Evolutionary conservation across 306 rosid genomes (phyloP).

Genomic region (Oxytropis ochrocephala): DNA sequence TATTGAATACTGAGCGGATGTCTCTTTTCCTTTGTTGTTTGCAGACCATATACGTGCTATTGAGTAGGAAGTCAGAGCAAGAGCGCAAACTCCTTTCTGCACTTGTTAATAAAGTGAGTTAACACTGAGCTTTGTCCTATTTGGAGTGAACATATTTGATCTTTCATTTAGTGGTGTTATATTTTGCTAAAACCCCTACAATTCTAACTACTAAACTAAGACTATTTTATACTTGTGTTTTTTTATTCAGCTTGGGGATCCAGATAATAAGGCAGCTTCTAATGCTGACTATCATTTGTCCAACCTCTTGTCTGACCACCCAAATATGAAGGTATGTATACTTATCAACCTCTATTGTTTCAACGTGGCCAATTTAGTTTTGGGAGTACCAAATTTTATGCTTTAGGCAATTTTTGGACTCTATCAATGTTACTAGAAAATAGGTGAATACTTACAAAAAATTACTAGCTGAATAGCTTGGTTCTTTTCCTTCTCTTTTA

Average conservation of each 20-base stretch:
- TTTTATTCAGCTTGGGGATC: constrained; percentile 79
- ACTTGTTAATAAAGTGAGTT: constrained; percentile 85
- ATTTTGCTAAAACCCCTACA: constrained; percentile 7
- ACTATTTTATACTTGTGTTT: not conserved
- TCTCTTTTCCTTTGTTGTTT: constrained; percentile 14
- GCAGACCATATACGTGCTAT: constrained; percentile 64
- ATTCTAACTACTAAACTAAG: not conserved
- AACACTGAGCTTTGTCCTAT: not conserved
- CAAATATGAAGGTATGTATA: constrained; percentile 79
- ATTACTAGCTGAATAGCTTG: not conserved
- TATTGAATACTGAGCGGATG: not conserved
- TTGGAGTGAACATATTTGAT: not conserved
- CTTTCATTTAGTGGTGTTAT: not conserved
- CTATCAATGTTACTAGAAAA: not conserved
- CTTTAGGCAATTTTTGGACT: not conserved
- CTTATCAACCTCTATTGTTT: not conserved
- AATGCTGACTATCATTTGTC: constrained; percentile 91
- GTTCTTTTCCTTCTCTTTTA: not conserved
- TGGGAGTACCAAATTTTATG: not conserved
- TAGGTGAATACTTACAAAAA: not conserved
- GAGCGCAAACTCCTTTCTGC: constrained; percentile 86
- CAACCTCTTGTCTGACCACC: constrained; percentile 83
- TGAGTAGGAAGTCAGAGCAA: constrained; percentile 94
- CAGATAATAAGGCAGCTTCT: constrained; percentile 85
- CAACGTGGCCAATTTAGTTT: not conserved